A percentile compares a stretch with the other conserved stretches of the same genome.
Evolutionary conservation across 352 stramenopile species (phyloP).

Genomic region (Globisporangium viniferum): DNA sequence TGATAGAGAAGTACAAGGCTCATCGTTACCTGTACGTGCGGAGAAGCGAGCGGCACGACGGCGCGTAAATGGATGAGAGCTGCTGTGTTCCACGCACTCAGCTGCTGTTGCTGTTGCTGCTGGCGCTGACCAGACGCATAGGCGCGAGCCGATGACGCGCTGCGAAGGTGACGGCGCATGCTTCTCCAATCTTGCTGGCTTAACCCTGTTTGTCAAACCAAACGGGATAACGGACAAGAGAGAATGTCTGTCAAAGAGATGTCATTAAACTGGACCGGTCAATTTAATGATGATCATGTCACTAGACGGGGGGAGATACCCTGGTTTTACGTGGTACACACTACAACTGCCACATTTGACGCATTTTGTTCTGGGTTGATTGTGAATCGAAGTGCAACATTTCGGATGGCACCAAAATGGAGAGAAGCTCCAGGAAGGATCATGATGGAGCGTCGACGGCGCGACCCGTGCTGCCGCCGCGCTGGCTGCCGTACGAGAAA

Average conservation of each 20-base stretch:
- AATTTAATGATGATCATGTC: not conserved
- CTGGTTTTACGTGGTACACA: not conserved
- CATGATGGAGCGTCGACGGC: not conserved
- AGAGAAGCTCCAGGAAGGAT: not conserved
- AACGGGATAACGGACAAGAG: not conserved
- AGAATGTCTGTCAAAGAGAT: not conserved
- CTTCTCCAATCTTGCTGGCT: not conserved
- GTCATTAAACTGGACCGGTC: not conserved
- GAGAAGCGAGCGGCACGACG: not conserved
- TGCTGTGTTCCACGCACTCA: not conserved
- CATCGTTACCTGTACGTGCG: not conserved
- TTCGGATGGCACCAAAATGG: not conserved
- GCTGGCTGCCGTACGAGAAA: slow-evolving; percentile 77
- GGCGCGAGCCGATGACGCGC: not conserved
- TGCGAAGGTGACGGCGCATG: slow-evolving; percentile 8
- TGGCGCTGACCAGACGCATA: not conserved
- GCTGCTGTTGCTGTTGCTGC: not conserved
- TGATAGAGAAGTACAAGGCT: not conserved
- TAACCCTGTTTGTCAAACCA: not conserved
- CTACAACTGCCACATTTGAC: not conserved
- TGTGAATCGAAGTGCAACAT: not conserved
- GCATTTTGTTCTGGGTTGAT: not conserved
- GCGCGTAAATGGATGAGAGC: not conserved
- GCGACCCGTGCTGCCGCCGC: slow-evolving; percentile 22
- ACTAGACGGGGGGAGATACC: not conserved